These are phyloP conservation scores for Torulaspora delbrueckii DNA, from an alignment of 805 yeast genomes.

Conservation along the genomic window DNA sequence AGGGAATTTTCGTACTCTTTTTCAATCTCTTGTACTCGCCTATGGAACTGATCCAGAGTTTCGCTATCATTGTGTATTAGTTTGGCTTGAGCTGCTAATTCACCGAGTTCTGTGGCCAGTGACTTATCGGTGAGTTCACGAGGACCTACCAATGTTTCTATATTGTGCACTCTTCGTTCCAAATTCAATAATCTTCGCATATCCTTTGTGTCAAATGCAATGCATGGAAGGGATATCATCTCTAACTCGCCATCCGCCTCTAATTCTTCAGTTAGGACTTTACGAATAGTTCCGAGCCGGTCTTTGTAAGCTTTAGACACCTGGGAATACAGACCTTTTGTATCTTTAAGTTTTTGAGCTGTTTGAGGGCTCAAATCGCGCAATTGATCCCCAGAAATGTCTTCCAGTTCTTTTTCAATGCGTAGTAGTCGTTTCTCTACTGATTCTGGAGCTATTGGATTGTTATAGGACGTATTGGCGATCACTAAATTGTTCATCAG, in stretches of 20 bases:
- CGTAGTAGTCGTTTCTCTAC: constrained; percentile 11
- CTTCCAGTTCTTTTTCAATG: constrained; percentile 12
- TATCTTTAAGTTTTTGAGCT: neutral
- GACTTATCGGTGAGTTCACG: constrained; percentile 8
- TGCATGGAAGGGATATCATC: constrained; percentile 1
- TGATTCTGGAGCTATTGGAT: neutral
- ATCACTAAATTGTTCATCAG: neutral
- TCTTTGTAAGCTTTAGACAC: neutral
- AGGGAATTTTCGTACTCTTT: too few relatives aligned
- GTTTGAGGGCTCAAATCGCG: constrained; percentile 3
- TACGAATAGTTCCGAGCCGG: neutral
- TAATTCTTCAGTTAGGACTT: neutral
- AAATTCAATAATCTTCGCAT: constrained; percentile 10
- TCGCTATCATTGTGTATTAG: constrained; percentile 28
- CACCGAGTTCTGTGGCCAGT: constrained; percentile 28
- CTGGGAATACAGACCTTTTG: constrained; percentile 3
- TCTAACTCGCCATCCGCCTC: neutral
- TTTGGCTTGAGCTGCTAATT: constrained; percentile 28
- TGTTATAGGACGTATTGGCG: neutral
- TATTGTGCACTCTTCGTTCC: constrained; percentile 18
- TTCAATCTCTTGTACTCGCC: constrained; percentile 22
- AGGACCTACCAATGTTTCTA: constrained; percentile 20
- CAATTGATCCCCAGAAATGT: neutral
- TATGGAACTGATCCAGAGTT: constrained; percentile 18
- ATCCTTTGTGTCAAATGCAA: constrained; percentile 10